A percentile compares a stretch with the other conserved stretches of the same genome.
Conservation (phyloP, 129 eudicot species). For the Scalesia atractyloides region DNA sequence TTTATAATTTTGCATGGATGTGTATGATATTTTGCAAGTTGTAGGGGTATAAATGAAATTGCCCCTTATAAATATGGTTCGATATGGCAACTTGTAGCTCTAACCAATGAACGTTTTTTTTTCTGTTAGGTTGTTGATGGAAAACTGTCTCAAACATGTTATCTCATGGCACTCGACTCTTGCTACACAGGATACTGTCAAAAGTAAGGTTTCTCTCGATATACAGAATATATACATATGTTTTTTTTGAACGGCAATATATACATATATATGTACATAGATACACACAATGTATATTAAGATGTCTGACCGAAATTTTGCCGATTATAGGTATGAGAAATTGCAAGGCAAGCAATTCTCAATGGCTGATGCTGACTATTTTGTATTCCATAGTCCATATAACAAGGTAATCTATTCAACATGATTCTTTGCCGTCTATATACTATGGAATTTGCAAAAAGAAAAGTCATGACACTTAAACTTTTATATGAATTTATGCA, state of each 20-base stretch:
- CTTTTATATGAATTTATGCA: conserved; percentile 48
- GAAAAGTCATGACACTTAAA: conserved; percentile 12
- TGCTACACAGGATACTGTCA: conserved; percentile 78
- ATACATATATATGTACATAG: neutral
- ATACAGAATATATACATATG: neutral
- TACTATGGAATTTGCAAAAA: neutral
- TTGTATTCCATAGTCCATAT: conserved; percentile 96
- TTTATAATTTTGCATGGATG: no score
- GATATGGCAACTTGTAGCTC: conserved; percentile 1
- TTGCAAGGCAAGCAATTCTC: conserved; percentile 80
- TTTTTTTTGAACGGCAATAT: no score
- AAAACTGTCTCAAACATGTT: conserved; percentile 95
- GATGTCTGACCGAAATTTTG: conserved; percentile 23
- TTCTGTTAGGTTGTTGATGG: conserved; percentile 88
- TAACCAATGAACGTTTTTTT: conserved; percentile 8
- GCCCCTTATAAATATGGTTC: neutral
- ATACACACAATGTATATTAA: neutral
- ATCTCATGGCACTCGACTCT: conserved; percentile 95
- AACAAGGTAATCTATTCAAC: conserved; percentile 64
- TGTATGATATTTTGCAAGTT: no score
- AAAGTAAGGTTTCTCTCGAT: conserved; percentile 50
- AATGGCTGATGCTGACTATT: conserved; percentile 68
- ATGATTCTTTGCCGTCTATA: neutral
- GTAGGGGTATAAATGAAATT: no score
- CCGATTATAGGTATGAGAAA: conserved; percentile 69